A percentile compares a stretch with the other conserved stretches of the same genome.
Evolutionary conservation across 164 flowering plant species (phyloP).

Genomic region (Annona squamosa): DNA sequence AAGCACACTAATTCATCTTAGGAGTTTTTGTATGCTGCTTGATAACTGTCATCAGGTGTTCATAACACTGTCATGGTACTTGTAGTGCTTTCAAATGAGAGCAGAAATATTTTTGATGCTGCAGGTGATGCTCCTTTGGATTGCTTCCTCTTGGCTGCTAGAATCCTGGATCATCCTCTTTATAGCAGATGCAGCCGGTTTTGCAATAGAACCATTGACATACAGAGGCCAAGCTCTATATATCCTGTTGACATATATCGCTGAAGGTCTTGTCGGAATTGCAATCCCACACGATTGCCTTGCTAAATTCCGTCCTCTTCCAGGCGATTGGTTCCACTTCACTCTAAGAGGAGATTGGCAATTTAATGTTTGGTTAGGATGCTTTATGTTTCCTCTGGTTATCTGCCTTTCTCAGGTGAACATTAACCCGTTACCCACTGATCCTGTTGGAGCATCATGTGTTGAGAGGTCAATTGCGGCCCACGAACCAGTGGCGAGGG

Average conservation of each 20-base stretch:
- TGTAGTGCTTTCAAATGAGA: no score
- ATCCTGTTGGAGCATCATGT: conserved; percentile 67
- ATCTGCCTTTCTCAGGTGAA: conserved; percentile 84
- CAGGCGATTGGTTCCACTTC: conserved; percentile 80
- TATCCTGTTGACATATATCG: conserved; percentile 84
- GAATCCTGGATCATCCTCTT: conserved; percentile 96
- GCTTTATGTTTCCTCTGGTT: conserved; percentile 91
- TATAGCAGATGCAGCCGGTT: conserved; percentile 68
- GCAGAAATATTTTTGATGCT: conserved; percentile 5
- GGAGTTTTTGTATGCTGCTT: no score
- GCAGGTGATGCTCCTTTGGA: conserved; percentile 96
- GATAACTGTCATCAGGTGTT: no score
- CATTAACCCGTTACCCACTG: conserved; percentile 62
- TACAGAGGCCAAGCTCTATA: conserved; percentile 90
- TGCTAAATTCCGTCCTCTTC: conserved; percentile 68
- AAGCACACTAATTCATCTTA: no score
- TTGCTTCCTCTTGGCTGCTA: conserved; percentile 88
- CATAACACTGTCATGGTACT: no score
- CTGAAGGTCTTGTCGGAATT: conserved; percentile 91
- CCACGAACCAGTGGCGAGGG: conserved; percentile 94
- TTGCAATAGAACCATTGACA: conserved; percentile 69
- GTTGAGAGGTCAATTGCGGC: conserved; percentile 96
- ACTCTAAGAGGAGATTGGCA: conserved; percentile 76
- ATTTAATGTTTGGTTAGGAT: conserved; percentile 74
- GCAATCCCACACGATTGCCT: conserved; percentile 81